phyloP scores from a whole-genome alignment of 371 early-diverging fungal genomes.

The Phascolomyces articulosus region DNA sequence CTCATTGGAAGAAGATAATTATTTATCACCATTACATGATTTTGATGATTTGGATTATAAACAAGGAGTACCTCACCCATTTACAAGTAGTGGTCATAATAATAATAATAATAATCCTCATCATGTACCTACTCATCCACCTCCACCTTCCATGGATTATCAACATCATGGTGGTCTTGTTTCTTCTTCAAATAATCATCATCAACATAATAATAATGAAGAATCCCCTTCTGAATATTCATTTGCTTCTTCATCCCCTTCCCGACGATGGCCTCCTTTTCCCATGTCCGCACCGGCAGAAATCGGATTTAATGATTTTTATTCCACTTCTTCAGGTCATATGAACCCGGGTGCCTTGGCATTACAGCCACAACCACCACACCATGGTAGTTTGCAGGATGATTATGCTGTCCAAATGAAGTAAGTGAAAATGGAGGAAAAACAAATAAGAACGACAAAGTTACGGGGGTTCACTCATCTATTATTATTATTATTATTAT shows the following conservation, averaged over 20 bases:
- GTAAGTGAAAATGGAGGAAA: slow-evolving; percentile 25
- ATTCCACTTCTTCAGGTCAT: slow-evolving; percentile 13
- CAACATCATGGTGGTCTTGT: not conserved
- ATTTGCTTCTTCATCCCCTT: slow-evolving; percentile 3
- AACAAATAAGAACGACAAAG: no score
- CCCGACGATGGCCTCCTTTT: slow-evolving; percentile 11
- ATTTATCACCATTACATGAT: slow-evolving; percentile 14
- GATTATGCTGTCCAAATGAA: slow-evolving; percentile 47
- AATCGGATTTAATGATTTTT: slow-evolving; percentile 34
- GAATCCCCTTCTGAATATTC: slow-evolving; percentile 3
- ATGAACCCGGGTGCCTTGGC: slow-evolving; percentile 12
- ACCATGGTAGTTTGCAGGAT: slow-evolving; percentile 34
- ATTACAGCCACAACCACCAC: slow-evolving; percentile 10
- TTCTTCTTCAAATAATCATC: no score
- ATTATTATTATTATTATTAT: not conserved
- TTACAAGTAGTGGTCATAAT: no score
- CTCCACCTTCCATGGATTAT: slow-evolving; percentile 1
- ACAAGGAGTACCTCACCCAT: not conserved
- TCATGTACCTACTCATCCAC: not conserved
- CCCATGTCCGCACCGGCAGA: slow-evolving; percentile 54
- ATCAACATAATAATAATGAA: slow-evolving; percentile 1
- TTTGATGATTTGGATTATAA: slow-evolving; percentile 23
- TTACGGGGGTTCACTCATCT: no score
- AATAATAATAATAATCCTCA: no score
- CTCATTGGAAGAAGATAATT: not conserved